Base-by-base conservation (phyloP, 1,139 yeast species). In the Suhomyces bokatorum region DNA sequence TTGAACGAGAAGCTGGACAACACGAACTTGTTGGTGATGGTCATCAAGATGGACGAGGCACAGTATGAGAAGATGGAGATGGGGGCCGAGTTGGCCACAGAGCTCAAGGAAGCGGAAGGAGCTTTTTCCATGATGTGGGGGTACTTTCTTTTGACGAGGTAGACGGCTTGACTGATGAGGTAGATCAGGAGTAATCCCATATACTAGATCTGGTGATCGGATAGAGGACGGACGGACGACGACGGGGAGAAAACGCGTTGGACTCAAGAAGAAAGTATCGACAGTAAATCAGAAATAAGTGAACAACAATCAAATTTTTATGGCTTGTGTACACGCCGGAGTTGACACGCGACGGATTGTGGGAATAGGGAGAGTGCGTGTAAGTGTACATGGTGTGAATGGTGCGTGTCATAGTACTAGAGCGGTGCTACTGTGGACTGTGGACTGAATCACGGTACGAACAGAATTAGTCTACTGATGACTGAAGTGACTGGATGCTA, bases 21-120 rank as follows among this genome's bases (percentile, higher is more conserved):
- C 50, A 93, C 98, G 64, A 83, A 90, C 72, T 93, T 93, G 78
- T 93, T 93, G 50, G 98, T 91, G 51, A 91, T 88, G n/a, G 99
- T 93, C 99, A 93, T 93, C 67, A 91, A 72, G 59, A 93, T 91
- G 20, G 98, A 93, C 26, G 98, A 87, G 48, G 80, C 77, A 76
- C 98, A 93, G 80, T 93, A 93, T 34, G 89, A 79, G 51, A 84
- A 67, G 58, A 91, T 88, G 45, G 97, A 90, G 55, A 88, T 77
- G 16, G 95, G 91, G 24, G 93, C 96, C 48, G 89, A 84, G 75
- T 89, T 89, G 58, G 82, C 85, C 42, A 85, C 58, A 44, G 75
- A 67, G 44, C 63, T 48, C 32, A 68, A 56, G 28, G 66, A 59
- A n/a, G 58, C 42, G 40, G 63, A 61, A 29, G 49, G 48, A 32